phyloP scores from a whole-genome alignment of 352 stramenopile genomes.

The Phytophthora constricta region DNA sequence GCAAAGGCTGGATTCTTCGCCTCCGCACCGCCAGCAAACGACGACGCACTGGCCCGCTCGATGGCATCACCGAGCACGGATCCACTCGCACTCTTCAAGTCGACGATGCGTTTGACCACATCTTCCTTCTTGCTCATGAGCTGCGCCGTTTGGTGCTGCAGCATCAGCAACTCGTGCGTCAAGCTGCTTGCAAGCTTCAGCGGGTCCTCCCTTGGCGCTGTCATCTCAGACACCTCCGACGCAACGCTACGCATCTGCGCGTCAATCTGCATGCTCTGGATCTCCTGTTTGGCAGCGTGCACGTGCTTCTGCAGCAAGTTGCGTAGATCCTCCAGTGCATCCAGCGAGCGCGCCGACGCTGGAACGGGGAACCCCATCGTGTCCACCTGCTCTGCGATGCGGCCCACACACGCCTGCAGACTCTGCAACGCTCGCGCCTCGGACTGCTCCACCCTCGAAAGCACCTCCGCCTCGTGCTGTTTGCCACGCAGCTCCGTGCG shows the following conservation, averaged over 20 bases:
- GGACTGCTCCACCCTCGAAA: slow-evolving; percentile 43
- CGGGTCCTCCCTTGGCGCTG: slow-evolving; percentile 21
- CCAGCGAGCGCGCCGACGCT: slow-evolving; percentile 42
- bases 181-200: slow-evolving; percentile 41
- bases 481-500: slow-evolving; percentile 49
- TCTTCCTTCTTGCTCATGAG: slow-evolving; percentile 40
- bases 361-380: slow-evolving; percentile 59
- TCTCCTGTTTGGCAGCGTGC: slow-evolving; percentile 63
- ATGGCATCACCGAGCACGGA: slow-evolving; percentile 18
- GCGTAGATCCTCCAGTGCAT: slow-evolving; percentile 63
- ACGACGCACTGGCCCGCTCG: slow-evolving; percentile 12
- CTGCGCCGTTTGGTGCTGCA: slow-evolving; percentile 53
- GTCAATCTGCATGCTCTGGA: slow-evolving; percentile 73
- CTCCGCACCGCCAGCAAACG: slow-evolving; percentile 14
- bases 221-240: slow-evolving; percentile 37
- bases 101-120: slow-evolving; percentile 28
- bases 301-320: slow-evolving; percentile 60
- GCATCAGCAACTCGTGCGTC: slow-evolving; percentile 51
- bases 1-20: slow-evolving; percentile 36
- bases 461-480: slow-evolving; percentile 32
- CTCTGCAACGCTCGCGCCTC: slow-evolving; percentile 45
- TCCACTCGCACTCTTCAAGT: slow-evolving; percentile 19
- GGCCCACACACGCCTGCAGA: slow-evolving; percentile 51
- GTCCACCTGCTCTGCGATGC: slow-evolving; percentile 52
- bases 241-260: slow-evolving; percentile 64